These are phyloP conservation scores for Trypanosoma conorhini DNA, from an alignment of 208 protist species.

Conservation along the genomic window DNA sequence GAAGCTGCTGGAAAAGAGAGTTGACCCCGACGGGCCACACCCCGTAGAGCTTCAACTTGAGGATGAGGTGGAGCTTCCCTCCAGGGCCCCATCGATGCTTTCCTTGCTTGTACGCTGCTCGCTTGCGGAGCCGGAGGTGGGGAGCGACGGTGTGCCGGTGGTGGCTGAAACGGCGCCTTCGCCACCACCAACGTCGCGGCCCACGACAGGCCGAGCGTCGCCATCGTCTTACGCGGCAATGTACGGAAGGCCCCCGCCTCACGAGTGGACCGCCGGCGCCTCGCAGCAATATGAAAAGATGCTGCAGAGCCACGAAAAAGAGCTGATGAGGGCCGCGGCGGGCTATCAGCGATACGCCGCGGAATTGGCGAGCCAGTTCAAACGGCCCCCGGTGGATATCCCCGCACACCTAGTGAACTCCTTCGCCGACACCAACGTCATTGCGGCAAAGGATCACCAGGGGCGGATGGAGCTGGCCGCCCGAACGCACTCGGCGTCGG, in stretches of 20 bases:
- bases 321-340: background rate
- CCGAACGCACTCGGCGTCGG: background rate
- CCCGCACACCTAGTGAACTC: slow-evolving; percentile 17
- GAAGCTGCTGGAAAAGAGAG: background rate
- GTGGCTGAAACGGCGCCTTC: background rate
- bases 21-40: background rate
- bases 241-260: background rate
- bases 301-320: background rate
- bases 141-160: background rate
- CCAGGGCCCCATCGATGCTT: background rate
- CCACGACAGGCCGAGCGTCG: too few relatives aligned
- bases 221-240: too few relatives aligned
- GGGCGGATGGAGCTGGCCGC: background rate
- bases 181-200: background rate
- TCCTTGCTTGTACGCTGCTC: background rate
- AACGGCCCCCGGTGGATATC: background rate
- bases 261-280: background rate
- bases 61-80: background rate
- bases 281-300: background rate
- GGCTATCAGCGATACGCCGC: slow-evolving; percentile 1
- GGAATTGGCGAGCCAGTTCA: slow-evolving; percentile 11
- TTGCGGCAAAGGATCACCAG: slow-evolving; percentile 17
- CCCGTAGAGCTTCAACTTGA: background rate
- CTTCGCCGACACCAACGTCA: slow-evolving; percentile 15
- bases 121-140: background rate